Evolutionary conservation across 441 rosid species (phyloP), one percentile per base, ranked within the genome.

Genomic region (Hura crepitans): DNA sequence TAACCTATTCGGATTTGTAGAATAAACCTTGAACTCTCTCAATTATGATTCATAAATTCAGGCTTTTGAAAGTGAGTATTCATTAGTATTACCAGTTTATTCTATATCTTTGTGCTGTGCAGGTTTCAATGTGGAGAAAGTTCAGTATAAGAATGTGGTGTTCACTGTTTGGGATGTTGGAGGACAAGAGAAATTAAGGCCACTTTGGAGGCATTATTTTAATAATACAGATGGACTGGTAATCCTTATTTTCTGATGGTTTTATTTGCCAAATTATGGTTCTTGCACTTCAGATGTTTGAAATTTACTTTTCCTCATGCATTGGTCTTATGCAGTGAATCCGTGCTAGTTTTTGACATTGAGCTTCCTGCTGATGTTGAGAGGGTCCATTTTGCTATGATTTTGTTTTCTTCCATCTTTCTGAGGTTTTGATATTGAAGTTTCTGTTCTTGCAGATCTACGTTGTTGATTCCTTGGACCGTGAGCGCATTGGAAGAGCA

Each of bases 111-210:
- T 61, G 12, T 75, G 62, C 74, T 47, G 73, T 82, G 47, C 72
- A 94, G 99, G 99, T 75, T 94, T 94, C 82, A 94, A 94, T 64
- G 99, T 94, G 77, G 99, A 94, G 91, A 92, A 94, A 82, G 99
- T 94, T 72, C 96, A 92, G 85, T 94, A 94, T 80, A 96, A 96
- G 91, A 93, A 96, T 86, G 99, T 96, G 74, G 73, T 88, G 65
- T 96, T 96, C 85, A 96, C 97, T 6, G 99, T 96, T 65, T 96
- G 99, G 99, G 99, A 94, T 72, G 97, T 92, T 58, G 97, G 99
- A 58, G 97, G 99, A 45, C 98, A 93, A 82, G 98, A 93, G 88
- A 96, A 96, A 86, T 80, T 93, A 58, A 86, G 99, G 82, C 98
- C 99, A 35, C 86, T 96, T 15, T 96, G 99, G 99, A 89, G 97